phyloP scores from a whole-genome alignment of 805 yeast species.

The Ogataea pini region DNA sequence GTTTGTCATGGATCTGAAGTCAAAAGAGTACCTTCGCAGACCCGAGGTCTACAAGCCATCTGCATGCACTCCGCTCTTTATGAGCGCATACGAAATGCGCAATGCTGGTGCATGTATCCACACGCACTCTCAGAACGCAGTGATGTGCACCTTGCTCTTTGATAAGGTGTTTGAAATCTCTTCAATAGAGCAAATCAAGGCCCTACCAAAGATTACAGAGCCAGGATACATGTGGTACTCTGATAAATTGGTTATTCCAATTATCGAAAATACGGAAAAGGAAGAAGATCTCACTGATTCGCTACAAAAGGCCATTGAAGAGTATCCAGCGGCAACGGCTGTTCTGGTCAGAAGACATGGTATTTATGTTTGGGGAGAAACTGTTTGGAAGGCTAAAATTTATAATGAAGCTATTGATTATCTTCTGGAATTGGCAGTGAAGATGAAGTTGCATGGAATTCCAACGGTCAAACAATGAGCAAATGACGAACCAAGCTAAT shows the following conservation, averaged over 20 bases:
- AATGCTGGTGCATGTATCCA: slow-evolving; percentile 92
- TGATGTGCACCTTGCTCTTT: slow-evolving; percentile 71
- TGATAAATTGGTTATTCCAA: slow-evolving; percentile 81
- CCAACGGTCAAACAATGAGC: slow-evolving; percentile 41
- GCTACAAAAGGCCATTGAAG: slow-evolving; percentile 60
- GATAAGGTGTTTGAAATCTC: slow-evolving; percentile 72
- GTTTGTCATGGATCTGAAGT: slow-evolving; percentile 67
- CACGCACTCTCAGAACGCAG: slow-evolving; percentile 90
- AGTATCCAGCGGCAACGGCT: slow-evolving; percentile 79
- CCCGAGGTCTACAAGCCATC: slow-evolving; percentile 80
- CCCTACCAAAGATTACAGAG: slow-evolving; percentile 69
- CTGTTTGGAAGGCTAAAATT: slow-evolving; percentile 88
- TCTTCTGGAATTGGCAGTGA: slow-evolving; percentile 78
- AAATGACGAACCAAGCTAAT: neutral
- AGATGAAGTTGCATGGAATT: slow-evolving; percentile 73
- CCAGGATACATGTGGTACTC: slow-evolving; percentile 70
- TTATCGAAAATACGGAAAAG: slow-evolving; percentile 85
- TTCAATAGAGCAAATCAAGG: slow-evolving; percentile 90
- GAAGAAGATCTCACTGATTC: slow-evolving; percentile 80
- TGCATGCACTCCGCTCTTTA: slow-evolving; percentile 88
- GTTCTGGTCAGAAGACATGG: slow-evolving; percentile 93
- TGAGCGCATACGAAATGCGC: slow-evolving; percentile 64
- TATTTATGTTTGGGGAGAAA: slow-evolving; percentile 94
- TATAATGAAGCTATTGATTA: slow-evolving; percentile 93
- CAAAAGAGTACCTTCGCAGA: slow-evolving; percentile 52